Percentiles rank a stretch among this genome's conserved stretches.
phyloP scores from a whole-genome alignment of 2,329 filamentous ascomycete genomes.

The Xylariomycetidae sp. region DNA sequence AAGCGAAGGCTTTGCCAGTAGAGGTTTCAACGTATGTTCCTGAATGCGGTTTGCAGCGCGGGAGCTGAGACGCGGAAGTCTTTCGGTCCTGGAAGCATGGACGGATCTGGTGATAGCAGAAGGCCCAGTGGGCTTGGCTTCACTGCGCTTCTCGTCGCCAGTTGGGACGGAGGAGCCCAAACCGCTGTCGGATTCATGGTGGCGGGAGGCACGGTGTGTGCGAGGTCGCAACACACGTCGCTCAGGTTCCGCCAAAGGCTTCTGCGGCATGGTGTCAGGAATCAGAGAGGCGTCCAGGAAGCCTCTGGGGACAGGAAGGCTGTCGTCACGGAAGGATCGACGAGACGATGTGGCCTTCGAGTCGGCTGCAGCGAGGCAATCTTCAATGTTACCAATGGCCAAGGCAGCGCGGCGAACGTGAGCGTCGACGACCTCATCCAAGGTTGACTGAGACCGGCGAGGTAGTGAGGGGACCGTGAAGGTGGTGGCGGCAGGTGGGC shows the following conservation, averaged over 20 bases:
- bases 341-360: slow-evolving; percentile 30
- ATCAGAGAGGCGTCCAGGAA: slow-evolving; percentile 52
- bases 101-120: slow-evolving; percentile 59
- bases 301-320: slow-evolving; percentile 53
- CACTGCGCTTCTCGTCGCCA: slow-evolving; percentile 44
- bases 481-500: slow-evolving; percentile 24
- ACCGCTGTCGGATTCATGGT: slow-evolving; percentile 80
- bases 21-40: slow-evolving; percentile 70
- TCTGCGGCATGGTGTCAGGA: slow-evolving; percentile 21
- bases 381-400: slow-evolving; percentile 60
- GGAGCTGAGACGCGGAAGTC: slow-evolving; percentile 57
- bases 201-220: slow-evolving; percentile 50
- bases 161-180: slow-evolving; percentile 76
- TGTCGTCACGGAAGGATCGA: slow-evolving; percentile 47
- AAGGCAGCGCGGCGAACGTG: slow-evolving; percentile 63
- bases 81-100: slow-evolving; percentile 38
- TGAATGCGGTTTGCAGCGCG: slow-evolving; percentile 72
- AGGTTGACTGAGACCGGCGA: slow-evolving; percentile 60
- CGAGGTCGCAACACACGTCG: slow-evolving; percentile 48
- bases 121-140: slow-evolving; percentile 35
- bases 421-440: slow-evolving; percentile 67
- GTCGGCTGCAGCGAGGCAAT: slow-evolving; percentile 47
- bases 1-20: slow-evolving; percentile 65
- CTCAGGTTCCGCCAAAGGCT: slow-evolving; percentile 41
- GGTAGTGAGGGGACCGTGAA: slow-evolving; percentile 50